Percentiles rank a stretch among this genome's conserved stretches.
Conservation (phyloP, 1,284 basidiomycete species). For the Neolentinus lepideus region DNA sequence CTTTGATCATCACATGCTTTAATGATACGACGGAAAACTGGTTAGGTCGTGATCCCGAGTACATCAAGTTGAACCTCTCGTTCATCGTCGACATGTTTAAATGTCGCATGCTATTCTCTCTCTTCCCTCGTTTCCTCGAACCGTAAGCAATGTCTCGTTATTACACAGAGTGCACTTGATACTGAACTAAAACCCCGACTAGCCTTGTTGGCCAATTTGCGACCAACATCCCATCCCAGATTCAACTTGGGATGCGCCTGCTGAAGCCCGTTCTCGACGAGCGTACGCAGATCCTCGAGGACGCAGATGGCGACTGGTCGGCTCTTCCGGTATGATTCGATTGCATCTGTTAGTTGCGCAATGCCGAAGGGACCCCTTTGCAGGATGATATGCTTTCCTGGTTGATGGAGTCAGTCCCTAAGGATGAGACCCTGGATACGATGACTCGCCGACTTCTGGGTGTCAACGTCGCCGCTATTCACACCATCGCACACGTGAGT, state of each 20-base stretch:
- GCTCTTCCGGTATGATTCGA: conserved; percentile 15
- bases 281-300: conserved; percentile 7
- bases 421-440: background rate
- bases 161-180: background rate
- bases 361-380: background rate
- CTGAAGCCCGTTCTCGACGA: conserved; percentile 9
- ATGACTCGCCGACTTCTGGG: conserved; percentile 10
- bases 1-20: too few species aligned
- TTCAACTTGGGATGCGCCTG: background rate
- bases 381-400: conserved; percentile 8
- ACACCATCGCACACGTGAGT: conserved; percentile 2
- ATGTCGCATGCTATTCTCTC: conserved; percentile 10
- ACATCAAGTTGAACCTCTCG: conserved; percentile 16
- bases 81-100: conserved; percentile 11
- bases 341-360: background rate
- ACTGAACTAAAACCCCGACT: background rate
- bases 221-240: too few species aligned
- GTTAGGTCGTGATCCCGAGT: conserved; percentile 23
- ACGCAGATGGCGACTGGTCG: conserved; percentile 12
- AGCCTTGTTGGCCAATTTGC: background rate
- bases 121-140: conserved; percentile 11
- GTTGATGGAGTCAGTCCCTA: conserved; percentile 4
- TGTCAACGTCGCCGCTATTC: conserved; percentile 10
- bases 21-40: too few species aligned
- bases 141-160: conserved; percentile 5